phyloP scores from a whole-genome alignment of 352 stramenopile species.

The Globisporangium okanoganense region DNA sequence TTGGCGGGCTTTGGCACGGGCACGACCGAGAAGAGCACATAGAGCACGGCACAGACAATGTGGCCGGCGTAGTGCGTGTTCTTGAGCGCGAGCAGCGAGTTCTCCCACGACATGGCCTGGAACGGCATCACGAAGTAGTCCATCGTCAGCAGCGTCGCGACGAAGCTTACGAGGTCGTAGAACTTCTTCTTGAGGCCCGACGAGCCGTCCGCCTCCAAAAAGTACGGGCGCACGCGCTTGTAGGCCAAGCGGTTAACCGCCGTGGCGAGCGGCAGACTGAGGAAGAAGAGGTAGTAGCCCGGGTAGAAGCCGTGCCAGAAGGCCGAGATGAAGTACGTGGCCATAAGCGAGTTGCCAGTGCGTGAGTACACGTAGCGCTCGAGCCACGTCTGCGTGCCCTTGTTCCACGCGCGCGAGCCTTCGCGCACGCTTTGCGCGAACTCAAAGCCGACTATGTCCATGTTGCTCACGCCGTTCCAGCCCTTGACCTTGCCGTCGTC shows the following conservation, averaged over 20 bases:
- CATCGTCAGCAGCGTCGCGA: conserved; percentile 46
- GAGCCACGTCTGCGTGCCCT: conserved; percentile 94
- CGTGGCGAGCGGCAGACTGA: conserved; percentile 70
- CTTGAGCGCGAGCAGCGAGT: conserved; percentile 57
- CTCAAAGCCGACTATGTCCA: conserved; percentile 96
- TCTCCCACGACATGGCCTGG: conserved; percentile 64
- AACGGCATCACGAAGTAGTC: conserved; percentile 77
- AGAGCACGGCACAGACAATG: conserved; percentile 59
- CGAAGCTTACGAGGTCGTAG: conserved; percentile 52
- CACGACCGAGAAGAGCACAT: conserved; percentile 65
- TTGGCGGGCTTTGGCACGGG: conserved; percentile 48
- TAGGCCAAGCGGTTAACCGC: conserved; percentile 62
- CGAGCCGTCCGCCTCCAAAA: conserved; percentile 57
- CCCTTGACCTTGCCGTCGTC: conserved; percentile 81
- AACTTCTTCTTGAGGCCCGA: conserved; percentile 47
- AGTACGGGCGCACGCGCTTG: conserved; percentile 62
- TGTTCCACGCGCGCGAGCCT: conserved; percentile 94
- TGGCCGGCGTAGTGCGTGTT: conserved; percentile 72
- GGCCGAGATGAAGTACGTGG: conserved; percentile 91
- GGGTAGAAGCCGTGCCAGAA: conserved; percentile 98
- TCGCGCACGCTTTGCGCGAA: conserved; percentile 89
- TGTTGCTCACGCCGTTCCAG: conserved; percentile 95
- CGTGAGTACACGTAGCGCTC: conserved; percentile 94
- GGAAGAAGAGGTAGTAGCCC: conserved; percentile 96
- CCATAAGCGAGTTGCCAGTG: conserved; percentile 86